Evolutionary conservation across 352 stramenopile genomes (phyloP), one percentile per base, ranked within the genome.

Genomic region (Phytophthora colocasiae): DNA sequence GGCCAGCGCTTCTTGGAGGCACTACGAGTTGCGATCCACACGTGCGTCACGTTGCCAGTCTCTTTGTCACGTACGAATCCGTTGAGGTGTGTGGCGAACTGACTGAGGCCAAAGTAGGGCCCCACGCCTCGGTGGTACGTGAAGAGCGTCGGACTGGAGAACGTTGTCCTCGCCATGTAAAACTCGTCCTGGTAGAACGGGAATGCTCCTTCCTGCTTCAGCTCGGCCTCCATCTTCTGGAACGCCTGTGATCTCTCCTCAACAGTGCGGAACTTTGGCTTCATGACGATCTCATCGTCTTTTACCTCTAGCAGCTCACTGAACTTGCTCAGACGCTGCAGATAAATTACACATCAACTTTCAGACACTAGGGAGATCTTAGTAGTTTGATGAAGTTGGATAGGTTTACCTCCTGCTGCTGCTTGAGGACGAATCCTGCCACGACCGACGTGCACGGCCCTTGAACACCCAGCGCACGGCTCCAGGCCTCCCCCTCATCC

Each of bases 11-110:
- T 79, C 58, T 88, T 90, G 19, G 62, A 72, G 8, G 55, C 17
- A 32, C 80, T 87, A 45, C 83, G 83, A 26, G 71, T 81, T 6
- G 81, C 81, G 43, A 93, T 81, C 83, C 83, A 91, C 31, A 93
- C 57, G 45, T 82, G 78, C 19, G 77, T 78, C 22, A 85, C 70
- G 4, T 55, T 39, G 2, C 49, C 50, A 19, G 51, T 58, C 14
- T 59, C 52, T 26, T 69, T 58, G 45, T 75, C 32, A 12, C 80
- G 73, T 34, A 91, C 77, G 34, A 83, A 93, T 26, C 85, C 83
- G 22, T 93, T 93, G 36, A 92, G 66, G 61, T 92, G 81, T 12
- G 81, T 90, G 39, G 76, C 85, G 57, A 80, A 93, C 57, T 89
- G 78, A 29, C 69, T 82, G 26, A 93, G 66, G 1, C 85, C 83